Evolutionary conservation across 148 eudicot species (phyloP), one percentile per base, ranked within the genome.

Genomic region (Chenopodium formosanum): DNA sequence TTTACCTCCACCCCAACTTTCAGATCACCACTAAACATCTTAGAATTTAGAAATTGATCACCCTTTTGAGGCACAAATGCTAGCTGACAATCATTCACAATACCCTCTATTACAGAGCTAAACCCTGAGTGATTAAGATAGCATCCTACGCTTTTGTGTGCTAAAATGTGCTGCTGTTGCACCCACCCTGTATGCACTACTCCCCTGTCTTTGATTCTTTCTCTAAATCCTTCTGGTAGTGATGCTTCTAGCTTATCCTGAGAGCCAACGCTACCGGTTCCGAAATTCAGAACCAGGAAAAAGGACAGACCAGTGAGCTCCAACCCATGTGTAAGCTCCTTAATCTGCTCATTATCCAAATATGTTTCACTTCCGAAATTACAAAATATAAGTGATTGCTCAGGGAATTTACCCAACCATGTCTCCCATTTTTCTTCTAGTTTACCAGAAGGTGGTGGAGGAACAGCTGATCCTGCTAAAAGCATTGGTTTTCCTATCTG

Each of bases 1-100:
- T 88, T 84, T n/a, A 90, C 91, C 81, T 90, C 93, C 34, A 89
- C 80, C 6, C 90, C 91, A 4, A 86, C 87, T 83, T 70, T 83
- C 47, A 88, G 34, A 37, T 86, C 92, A n/a, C 69, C 78, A 60
- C 82, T 70, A 12, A 90, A 60, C 0, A 89, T 78, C 85, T 79
- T 87, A 9, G 84, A 81, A 65, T 84, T 87, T 79, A 90, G 10
- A 74, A 84, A 87, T 69, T 90, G 93, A 23, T 90, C 91, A 19
- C 88, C 89, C 82, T 89, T 89, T 27, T 67, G 84, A 1, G 93
- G 90, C 70, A 90, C 37, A 65, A 87, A 67, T 3, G 85, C 89
- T 29, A 90, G 52, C 66, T 87, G 90, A 79, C 93, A 90, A 4
- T 87, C 88, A 84, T 75, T 89, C 12, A 89, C 88, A 4, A 90